A percentile compares a stretch with the other conserved stretches of the same genome.
phyloP scores from a whole-genome alignment of 129 eudicot species.

The Saussurea involucrata region DNA sequence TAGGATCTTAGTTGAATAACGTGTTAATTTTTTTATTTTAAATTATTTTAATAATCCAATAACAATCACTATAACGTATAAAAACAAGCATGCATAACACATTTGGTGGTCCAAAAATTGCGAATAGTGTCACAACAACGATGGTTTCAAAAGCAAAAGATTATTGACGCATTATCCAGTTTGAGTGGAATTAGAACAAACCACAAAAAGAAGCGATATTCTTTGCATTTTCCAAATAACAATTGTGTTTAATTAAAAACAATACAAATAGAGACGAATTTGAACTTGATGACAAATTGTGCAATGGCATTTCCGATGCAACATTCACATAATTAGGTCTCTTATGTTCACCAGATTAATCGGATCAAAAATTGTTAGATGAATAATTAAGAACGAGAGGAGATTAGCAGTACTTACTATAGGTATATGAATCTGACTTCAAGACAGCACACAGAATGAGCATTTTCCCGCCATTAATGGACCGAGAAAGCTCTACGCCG shows the following conservation, averaged over 20 bases:
- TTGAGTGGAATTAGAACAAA: slow-evolving; percentile 14
- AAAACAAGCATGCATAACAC: not conserved
- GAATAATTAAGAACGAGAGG: not conserved
- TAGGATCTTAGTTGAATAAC: not conserved
- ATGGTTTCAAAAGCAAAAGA: not conserved
- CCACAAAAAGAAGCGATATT: not conserved
- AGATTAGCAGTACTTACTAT: not conserved
- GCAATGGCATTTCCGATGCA: not conserved
- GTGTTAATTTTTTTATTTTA: not conserved
- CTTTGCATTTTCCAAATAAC: not conserved
- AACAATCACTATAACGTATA: not conserved
- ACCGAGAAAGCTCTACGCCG: not conserved
- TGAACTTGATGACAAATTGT: not conserved
- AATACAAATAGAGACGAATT: not conserved
- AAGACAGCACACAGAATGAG: not conserved
- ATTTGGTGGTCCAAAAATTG: slow-evolving; percentile 12
- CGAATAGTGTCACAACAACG: not conserved
- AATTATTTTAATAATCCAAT: not conserved
- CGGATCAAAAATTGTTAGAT: not conserved
- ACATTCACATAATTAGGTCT: not conserved
- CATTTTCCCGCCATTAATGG: slow-evolving; percentile 5
- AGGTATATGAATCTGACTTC: not conserved
- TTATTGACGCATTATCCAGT: not conserved
- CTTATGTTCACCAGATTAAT: not conserved
- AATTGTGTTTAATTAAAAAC: not conserved